These are phyloP conservation scores for Dryas drummondii DNA, from an alignment of 306 rosid genomes.

Conservation along the genomic window DNA sequence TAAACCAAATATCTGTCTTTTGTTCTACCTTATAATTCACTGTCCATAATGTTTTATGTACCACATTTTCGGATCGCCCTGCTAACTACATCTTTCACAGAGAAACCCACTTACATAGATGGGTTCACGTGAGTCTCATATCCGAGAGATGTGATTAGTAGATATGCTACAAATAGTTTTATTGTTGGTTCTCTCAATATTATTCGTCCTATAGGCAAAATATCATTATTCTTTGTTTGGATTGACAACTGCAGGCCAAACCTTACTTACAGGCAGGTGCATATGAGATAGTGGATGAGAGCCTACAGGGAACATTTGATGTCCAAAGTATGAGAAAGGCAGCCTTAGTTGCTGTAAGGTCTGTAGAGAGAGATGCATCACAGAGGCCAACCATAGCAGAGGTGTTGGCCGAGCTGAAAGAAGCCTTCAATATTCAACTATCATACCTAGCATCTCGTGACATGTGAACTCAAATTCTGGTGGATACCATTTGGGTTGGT, in stretches of 20 bases:
- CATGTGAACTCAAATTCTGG: conserved; percentile 26
- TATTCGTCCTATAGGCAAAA: background rate
- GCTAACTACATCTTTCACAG: too few species aligned
- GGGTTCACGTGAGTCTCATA: too few species aligned
- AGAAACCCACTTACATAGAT: too few species aligned
- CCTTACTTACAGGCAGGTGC: conserved; percentile 95
- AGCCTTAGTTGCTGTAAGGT: conserved; percentile 62
- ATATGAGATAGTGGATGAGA: conserved; percentile 76
- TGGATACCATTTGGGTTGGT: background rate
- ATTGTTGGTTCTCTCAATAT: background rate
- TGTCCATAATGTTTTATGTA: too few species aligned
- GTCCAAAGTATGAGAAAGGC: conserved; percentile 72
- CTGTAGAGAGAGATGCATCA: conserved; percentile 85
- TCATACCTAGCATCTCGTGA: conserved; percentile 53
- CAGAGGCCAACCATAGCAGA: conserved; percentile 76
- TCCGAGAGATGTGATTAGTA: too few species aligned
- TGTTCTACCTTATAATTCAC: background rate
- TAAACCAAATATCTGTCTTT: conserved; percentile 14
- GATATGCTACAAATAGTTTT: background rate
- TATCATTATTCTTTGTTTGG: background rate
- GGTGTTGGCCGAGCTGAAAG: conserved; percentile 70
- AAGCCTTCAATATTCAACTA: conserved; percentile 72
- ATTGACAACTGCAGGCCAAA: conserved; percentile 62
- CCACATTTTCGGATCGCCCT: too few species aligned
- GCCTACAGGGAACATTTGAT: conserved; percentile 58